phyloP scores from a whole-genome alignment of 495 filamentous ascomycete genomes.

The Hypoxylon trugodes region DNA sequence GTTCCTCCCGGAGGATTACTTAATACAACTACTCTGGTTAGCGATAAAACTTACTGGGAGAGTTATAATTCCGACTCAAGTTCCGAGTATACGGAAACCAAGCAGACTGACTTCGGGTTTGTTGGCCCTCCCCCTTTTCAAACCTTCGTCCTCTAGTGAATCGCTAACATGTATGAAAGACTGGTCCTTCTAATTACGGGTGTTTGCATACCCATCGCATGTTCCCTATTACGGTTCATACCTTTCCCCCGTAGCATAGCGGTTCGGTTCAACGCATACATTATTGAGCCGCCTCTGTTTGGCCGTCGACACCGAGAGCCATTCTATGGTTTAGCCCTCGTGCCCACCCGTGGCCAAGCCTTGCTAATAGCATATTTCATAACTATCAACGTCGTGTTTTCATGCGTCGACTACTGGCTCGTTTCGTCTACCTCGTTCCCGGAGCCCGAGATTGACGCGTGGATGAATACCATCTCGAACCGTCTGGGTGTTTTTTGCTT shows the following conservation, averaged over 20 bases:
- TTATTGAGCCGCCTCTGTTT: slow-evolving; percentile 47
- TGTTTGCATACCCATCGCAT: slow-evolving; percentile 42
- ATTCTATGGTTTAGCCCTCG: slow-evolving; percentile 43
- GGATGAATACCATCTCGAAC: slow-evolving; percentile 49
- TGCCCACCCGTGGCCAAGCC: slow-evolving; percentile 51
- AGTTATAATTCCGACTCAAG: slow-evolving; percentile 28
- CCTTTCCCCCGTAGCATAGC: slow-evolving; percentile 32
- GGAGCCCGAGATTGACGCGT: background rate
- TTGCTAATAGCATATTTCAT: slow-evolving; percentile 48
- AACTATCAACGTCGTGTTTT: slow-evolving; percentile 49
- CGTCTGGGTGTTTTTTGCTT: slow-evolving; percentile 59
- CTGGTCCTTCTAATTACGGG: slow-evolving; percentile 46
- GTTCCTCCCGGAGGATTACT: slow-evolving; percentile 21
- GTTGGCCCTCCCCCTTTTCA: background rate
- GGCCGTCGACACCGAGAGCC: slow-evolving; percentile 44
- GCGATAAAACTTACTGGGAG: slow-evolving; percentile 24
- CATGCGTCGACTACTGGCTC: slow-evolving; percentile 34
- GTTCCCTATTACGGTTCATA: slow-evolving; percentile 41
- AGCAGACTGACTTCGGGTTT: slow-evolving; percentile 40
- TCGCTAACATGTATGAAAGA: slow-evolving; percentile 22
- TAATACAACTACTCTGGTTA: slow-evolving; percentile 44
- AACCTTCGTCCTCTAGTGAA: background rate
- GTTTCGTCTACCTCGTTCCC: slow-evolving; percentile 39
- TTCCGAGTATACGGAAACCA: slow-evolving; percentile 32
- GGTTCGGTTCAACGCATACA: slow-evolving; percentile 39